These are phyloP conservation scores for Danielozyma ontarioensis DNA, from an alignment of 805 yeast genomes.

Conservation along the genomic window DNA sequence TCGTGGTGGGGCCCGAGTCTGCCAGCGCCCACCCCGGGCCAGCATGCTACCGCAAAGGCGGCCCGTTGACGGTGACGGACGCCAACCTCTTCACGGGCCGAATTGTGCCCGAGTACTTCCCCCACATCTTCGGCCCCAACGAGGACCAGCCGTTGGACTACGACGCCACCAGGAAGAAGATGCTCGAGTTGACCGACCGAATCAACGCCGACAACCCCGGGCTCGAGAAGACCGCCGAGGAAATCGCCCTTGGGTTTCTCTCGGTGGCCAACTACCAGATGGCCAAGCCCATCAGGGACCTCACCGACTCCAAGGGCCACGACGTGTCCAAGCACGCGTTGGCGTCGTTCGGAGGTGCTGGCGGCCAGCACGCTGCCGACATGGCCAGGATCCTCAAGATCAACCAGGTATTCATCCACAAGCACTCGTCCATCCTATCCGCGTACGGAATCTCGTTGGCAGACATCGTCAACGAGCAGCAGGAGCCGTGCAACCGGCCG, in stretches of 20 bases:
- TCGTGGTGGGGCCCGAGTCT: constrained; percentile 81
- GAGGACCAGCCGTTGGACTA: constrained; percentile 67
- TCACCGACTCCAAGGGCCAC: constrained; percentile 83
- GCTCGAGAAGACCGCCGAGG: constrained; percentile 41
- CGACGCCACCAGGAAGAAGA: constrained; percentile 45
- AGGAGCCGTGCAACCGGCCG: constrained; percentile 58
- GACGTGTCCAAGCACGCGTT: constrained; percentile 59
- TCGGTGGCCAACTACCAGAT: constrained; percentile 82
- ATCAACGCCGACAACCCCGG: constrained; percentile 39
- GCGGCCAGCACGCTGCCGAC: constrained; percentile 84
- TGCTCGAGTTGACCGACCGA: constrained; percentile 45
- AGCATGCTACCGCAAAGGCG: constrained; percentile 79
- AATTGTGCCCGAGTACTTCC: constrained; percentile 68
- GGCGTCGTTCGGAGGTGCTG: constrained; percentile 90
- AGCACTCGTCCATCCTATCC: constrained; percentile 76
- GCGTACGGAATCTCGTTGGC: constrained; percentile 89
- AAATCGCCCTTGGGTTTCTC: constrained; percentile 76
- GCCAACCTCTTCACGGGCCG: constrained; percentile 74
- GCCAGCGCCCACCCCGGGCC: constrained; percentile 91
- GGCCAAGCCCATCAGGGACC: constrained; percentile 84
- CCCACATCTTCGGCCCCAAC: constrained; percentile 77
- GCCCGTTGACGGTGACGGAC: constrained; percentile 81
- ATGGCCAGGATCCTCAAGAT: constrained; percentile 72
- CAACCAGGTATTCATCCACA: constrained; percentile 63
- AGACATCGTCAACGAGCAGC: constrained; percentile 77